These are phyloP conservation scores for Auxenochlorella protothecoides DNA, from an alignment of 139 green algal genomes.

Conservation along the genomic window DNA sequence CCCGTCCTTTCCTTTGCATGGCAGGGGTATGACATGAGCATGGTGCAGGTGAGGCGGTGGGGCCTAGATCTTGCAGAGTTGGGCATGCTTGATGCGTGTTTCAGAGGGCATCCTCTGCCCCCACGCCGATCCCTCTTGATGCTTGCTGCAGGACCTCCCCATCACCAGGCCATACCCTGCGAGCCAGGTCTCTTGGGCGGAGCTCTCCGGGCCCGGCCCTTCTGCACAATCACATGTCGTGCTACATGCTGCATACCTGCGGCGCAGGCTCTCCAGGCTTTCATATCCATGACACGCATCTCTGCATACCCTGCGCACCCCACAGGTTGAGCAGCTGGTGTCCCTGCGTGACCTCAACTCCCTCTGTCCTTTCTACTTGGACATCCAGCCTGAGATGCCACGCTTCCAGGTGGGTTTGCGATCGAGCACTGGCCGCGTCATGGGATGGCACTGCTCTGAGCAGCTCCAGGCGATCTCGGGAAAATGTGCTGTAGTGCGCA, in stretches of 20 bases:
- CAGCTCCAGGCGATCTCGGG: too few relatives aligned
- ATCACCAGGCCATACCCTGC: conserved; percentile 46
- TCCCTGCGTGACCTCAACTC: conserved; percentile 23
- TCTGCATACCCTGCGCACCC: not conserved
- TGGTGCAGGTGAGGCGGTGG: conserved; percentile 25
- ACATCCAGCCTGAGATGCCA: conserved; percentile 41
- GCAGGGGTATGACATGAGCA: conserved; percentile 36
- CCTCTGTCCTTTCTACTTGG: conserved; percentile 64
- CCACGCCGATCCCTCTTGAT: not conserved
- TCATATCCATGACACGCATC: not conserved
- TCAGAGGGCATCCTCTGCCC: not conserved
- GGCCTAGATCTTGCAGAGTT: not conserved
- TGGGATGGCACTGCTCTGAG: not conserved
- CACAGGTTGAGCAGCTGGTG: conserved; percentile 44
- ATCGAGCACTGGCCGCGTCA: not conserved
- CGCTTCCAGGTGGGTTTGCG: conserved; percentile 17
- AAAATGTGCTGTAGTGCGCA: too few relatives aligned
- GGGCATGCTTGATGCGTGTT: not conserved
- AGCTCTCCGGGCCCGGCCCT: too few relatives aligned
- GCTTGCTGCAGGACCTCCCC: conserved; percentile 52
- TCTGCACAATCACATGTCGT: too few relatives aligned
- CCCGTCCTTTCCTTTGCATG: conserved; percentile 54
- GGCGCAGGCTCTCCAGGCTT: too few relatives aligned
- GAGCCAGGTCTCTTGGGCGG: conserved; percentile 5
- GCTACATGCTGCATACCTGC: too few relatives aligned